Evolutionary conservation across 2,329 filamentous ascomycete species (phyloP), one percentile per base, ranked within the genome.

Genomic region (Ceratocystis lukuohia): DNA sequence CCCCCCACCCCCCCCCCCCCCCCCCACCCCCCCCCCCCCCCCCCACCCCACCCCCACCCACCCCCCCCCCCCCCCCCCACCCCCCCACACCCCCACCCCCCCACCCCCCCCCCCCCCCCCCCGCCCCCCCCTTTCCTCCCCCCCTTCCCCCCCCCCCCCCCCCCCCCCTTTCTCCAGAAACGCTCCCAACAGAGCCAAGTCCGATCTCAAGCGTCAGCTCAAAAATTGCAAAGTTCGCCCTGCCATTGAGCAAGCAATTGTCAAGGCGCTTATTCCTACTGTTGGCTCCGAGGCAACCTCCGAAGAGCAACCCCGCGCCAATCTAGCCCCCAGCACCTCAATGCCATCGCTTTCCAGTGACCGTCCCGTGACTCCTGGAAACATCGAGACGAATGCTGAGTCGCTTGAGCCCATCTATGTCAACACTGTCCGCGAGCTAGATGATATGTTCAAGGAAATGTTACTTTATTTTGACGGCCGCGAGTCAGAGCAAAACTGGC

Each of bases 401-500:
- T 77, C 80, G 2, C 84, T 95, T 70, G 90, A 96, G 65, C 91
- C 92, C 1, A 79, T 88, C 33, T 91, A 93, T 72, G 85, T 96
- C 66, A 90, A 92, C 71, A 93, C 91, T 1, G 81, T 87, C 70
- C 83, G 90, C 71, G 91, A 96, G 73, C 78, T 97, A n/a, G 92
- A 96, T 68, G 91, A 96, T 30, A 85, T 88, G 1, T 86, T 96
- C 73, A 85, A 84, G 70, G 87, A 89, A 41, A 96, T 97, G 89
- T 80, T 86, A 41, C 80, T 81, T 65, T 82, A 82, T 73, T 96
- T 96, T 69, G 91, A 96, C 70, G 92, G 92, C 64, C 90, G 82
- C 73, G 93, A 97, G 77, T 85, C 88, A 0, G 93, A 97, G 73
- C 85, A 89, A 68, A 97, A 97, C 73, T 97, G 93, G 93, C 74